A percentile compares a stretch with the other conserved stretches of the same genome.
These are phyloP conservation scores for Ustilago sp. DNA, from an alignment of 1,284 basidiomycete genomes.

Conservation along the genomic window DNA sequence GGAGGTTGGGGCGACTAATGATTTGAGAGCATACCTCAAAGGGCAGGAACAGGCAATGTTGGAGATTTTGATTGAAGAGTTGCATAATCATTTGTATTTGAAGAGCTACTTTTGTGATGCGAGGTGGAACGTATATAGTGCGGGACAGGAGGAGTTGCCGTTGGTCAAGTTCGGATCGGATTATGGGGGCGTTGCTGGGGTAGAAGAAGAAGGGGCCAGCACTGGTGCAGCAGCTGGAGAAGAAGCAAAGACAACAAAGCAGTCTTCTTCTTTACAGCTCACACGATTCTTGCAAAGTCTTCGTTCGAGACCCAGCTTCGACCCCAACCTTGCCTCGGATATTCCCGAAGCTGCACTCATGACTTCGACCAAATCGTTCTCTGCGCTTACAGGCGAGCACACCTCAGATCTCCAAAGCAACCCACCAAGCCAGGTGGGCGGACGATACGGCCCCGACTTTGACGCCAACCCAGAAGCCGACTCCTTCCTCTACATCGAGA, in stretches of 20 bases:
- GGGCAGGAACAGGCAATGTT: conserved; percentile 78
- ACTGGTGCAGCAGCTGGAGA: background rate
- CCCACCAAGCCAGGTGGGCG: conserved; percentile 6
- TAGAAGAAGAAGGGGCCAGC: background rate
- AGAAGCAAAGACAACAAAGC: conserved; percentile 4
- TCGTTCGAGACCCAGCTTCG: conserved; percentile 43
- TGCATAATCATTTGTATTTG: conserved; percentile 97
- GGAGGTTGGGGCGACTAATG: conserved; percentile 91
- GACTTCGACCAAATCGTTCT: conserved; percentile 39
- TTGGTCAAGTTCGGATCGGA: conserved; percentile 56
- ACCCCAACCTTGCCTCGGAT: conserved; percentile 51
- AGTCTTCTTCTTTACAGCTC: conserved; percentile 35
- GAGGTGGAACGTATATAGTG: conserved; percentile 86
- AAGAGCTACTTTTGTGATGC: conserved; percentile 96
- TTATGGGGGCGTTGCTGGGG: conserved; percentile 26
- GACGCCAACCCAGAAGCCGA: conserved; percentile 85
- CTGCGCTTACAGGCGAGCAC: conserved; percentile 36
- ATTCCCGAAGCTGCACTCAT: conserved; percentile 40
- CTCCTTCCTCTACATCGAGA: conserved; percentile 94
- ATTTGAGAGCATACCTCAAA: conserved; percentile 85
- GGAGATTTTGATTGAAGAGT: conserved; percentile 91
- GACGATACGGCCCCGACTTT: conserved; percentile 38
- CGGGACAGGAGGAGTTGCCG: conserved; percentile 77
- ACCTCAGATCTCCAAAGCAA: background rate
- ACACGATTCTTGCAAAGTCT: conserved; percentile 48